phyloP scores from a whole-genome alignment of 2,329 filamentous ascomycete species.

The Cylindrodendrum hubeiense region DNA sequence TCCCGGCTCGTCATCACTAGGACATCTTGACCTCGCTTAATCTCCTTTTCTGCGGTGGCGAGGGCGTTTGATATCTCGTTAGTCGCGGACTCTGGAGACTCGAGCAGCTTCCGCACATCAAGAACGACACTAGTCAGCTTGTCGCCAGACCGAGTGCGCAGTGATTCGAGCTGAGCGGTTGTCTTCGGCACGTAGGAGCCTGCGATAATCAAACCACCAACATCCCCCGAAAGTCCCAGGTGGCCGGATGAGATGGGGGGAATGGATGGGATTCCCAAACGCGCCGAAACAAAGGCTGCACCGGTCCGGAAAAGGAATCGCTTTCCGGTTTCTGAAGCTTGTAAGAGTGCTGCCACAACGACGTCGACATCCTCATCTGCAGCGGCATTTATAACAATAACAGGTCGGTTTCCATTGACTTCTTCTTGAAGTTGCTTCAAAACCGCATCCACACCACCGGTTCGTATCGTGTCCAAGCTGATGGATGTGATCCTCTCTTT shows the following conservation, averaged over 20 bases:
- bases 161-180: constrained; percentile 62
- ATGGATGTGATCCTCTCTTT: constrained; percentile 57
- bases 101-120: constrained; percentile 61
- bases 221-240: constrained; percentile 51
- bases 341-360: constrained; percentile 62
- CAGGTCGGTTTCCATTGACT: constrained; percentile 42
- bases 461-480: constrained; percentile 60
- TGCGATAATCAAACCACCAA: constrained; percentile 66
- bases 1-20: constrained; percentile 70
- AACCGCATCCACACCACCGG: constrained; percentile 57
- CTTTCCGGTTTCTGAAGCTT: constrained; percentile 47
- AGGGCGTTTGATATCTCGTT: constrained; percentile 49
- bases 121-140: constrained; percentile 61
- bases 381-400: constrained; percentile 66
- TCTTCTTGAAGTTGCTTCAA: constrained; percentile 53
- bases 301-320: constrained; percentile 55
- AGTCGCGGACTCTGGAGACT: constrained; percentile 48
- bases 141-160: constrained; percentile 53
- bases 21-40: constrained; percentile 63
- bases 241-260: constrained; percentile 61
- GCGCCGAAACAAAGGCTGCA: constrained; percentile 58
- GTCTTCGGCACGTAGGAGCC: constrained; percentile 72
- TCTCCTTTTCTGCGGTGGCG: constrained; percentile 51
- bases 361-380: constrained; percentile 68
- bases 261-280: constrained; percentile 64